phyloP scores from a whole-genome alignment of 768 basidiomycete genomes.

The Tulasnella sp. region DNA sequence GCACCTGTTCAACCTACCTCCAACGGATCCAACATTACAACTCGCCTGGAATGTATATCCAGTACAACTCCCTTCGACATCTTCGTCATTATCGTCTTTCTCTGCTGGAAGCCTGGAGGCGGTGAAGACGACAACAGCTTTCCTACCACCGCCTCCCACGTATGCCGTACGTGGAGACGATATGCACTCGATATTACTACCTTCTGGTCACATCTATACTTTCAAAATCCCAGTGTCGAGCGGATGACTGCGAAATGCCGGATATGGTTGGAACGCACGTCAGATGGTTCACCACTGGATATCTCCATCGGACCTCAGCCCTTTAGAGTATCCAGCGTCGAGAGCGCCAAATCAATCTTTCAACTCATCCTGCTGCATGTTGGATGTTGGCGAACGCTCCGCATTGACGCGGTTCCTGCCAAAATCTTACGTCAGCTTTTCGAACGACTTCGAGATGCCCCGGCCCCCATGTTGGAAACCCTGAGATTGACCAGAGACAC shows the following conservation, averaged over 20 bases:
- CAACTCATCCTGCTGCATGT: neutral
- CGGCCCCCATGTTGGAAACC: conserved; percentile 51
- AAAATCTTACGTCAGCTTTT: conserved; percentile 40
- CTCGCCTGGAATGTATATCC: too few species aligned
- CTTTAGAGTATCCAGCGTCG: neutral
- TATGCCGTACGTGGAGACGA: neutral
- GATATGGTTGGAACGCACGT: neutral
- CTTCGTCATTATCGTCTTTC: neutral
- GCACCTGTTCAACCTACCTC: too few species aligned
- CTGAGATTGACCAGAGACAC: conserved; percentile 41
- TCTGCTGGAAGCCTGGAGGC: neutral
- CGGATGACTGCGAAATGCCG: neutral
- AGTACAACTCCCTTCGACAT: neutral
- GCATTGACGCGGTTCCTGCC: neutral
- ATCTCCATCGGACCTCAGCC: neutral
- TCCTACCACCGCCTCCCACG: neutral
- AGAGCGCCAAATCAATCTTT: neutral
- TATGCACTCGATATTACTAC: conserved; percentile 24
- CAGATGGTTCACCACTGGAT: neutral
- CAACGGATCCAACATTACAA: too few species aligned
- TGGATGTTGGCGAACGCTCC: conserved; percentile 27
- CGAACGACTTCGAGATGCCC: conserved; percentile 39
- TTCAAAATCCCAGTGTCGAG: neutral
- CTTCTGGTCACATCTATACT: neutral
- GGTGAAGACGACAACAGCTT: neutral